These are phyloP conservation scores for Serendipita sp. DNA, from an alignment of 768 basidiomycete species.

Conservation along the genomic window DNA sequence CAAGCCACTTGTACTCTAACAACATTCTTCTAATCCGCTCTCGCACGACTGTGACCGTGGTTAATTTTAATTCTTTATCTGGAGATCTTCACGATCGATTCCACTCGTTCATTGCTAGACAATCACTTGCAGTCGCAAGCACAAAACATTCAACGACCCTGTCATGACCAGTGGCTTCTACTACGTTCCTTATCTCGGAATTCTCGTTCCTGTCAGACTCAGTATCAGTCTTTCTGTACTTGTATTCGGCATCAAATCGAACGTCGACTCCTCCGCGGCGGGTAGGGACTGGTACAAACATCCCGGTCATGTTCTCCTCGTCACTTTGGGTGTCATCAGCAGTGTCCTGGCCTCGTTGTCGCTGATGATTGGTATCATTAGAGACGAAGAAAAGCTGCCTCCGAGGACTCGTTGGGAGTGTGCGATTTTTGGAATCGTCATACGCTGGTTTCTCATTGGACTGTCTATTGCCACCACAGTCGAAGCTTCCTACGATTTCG, in stretches of 20 bases:
- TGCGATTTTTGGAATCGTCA: background rate
- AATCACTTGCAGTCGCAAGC: background rate
- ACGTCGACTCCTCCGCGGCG: background rate
- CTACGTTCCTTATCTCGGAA: background rate
- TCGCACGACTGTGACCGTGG: no score
- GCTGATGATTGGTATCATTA: background rate
- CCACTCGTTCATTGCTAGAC: background rate
- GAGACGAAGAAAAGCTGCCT: slow-evolving; percentile 1
- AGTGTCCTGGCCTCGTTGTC: background rate
- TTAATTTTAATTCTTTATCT: no score
- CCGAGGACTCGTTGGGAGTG: background rate
- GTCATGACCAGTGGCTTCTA: no score
- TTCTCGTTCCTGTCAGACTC: background rate
- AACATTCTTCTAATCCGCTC: background rate
- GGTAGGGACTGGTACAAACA: background rate
- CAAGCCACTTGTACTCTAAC: background rate
- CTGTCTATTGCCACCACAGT: background rate
- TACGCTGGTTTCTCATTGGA: background rate
- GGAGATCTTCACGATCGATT: no score
- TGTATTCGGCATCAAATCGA: background rate
- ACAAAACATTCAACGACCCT: no score
- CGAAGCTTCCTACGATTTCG: background rate
- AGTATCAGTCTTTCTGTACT: background rate
- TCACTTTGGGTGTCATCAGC: background rate
- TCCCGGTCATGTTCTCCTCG: background rate